These are phyloP conservation scores for Paecilomyces sp. DNA, from an alignment of 2,329 filamentous ascomycete genomes.

Conservation along the genomic window DNA sequence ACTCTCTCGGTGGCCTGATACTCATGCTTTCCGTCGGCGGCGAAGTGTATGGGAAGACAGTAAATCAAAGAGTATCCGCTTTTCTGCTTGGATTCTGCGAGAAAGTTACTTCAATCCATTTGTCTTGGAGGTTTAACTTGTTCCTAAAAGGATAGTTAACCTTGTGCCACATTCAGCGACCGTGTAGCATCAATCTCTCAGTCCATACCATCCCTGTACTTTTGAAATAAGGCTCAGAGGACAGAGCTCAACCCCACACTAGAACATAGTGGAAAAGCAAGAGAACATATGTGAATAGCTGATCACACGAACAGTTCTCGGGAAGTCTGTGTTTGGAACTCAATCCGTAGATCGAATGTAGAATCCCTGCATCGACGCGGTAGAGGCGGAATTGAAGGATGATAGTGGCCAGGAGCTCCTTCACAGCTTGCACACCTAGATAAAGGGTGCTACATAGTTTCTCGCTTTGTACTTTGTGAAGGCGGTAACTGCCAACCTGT, in stretches of 20 bases:
- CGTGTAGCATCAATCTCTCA: background rate
- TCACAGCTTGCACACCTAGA: background rate
- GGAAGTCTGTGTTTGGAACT: background rate
- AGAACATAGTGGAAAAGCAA: background rate
- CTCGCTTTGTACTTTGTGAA: background rate
- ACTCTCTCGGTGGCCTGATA: background rate
- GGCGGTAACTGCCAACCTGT: background rate
- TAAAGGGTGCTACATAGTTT: background rate
- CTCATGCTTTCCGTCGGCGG: background rate
- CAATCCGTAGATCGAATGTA: background rate
- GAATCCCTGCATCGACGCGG: background rate
- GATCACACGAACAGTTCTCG: background rate
- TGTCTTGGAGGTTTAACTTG: no score
- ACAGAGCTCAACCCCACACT: background rate
- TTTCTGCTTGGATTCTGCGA: background rate
- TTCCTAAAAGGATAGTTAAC: no score
- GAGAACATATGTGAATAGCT: background rate
- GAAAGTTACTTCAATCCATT: no score
- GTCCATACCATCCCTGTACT: background rate
- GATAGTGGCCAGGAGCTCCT: background rate
- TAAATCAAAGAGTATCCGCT: background rate
- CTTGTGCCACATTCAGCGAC: background rate
- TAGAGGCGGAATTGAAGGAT: background rate
- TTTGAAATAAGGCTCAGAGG: background rate
- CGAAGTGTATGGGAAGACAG: background rate